Conservation (phyloP, 2,329 filamentous ascomycete species). For the Fusarium anguioides region DNA sequence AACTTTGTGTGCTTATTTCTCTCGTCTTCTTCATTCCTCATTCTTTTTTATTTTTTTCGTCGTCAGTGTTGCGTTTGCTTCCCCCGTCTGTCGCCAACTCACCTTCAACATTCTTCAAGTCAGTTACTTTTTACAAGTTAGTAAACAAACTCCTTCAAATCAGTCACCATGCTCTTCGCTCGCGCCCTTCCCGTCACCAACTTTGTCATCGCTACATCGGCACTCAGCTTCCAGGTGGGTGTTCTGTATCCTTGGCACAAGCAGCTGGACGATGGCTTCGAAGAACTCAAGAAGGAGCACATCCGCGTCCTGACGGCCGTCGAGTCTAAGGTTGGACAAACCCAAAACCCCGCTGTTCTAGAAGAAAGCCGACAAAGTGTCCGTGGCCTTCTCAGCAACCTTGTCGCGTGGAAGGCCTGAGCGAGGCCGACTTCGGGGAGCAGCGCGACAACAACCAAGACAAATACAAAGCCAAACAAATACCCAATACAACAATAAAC, state of each 20-base stretch:
- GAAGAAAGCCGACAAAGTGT: slow-evolving; percentile 33
- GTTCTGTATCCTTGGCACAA: slow-evolving; percentile 79
- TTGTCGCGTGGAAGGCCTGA: slow-evolving; percentile 37
- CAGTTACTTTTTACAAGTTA: neutral
- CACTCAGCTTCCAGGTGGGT: slow-evolving; percentile 74
- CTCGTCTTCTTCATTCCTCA: neutral
- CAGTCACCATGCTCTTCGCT: slow-evolving; percentile 41
- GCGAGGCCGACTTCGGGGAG: slow-evolving; percentile 35
- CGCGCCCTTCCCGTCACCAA: slow-evolving; percentile 52
- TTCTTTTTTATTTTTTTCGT: slow-evolving; percentile 5
- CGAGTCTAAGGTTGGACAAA: slow-evolving; percentile 20
- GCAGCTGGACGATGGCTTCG: slow-evolving; percentile 70
- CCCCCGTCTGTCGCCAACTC: neutral
- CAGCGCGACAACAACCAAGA: slow-evolving; percentile 4
- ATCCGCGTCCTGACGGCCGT: slow-evolving; percentile 34
- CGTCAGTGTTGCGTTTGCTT: slow-evolving; percentile 20
- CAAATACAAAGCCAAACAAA: too few species aligned
- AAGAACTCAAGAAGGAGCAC: slow-evolving; percentile 44
- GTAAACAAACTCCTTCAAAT: neutral
- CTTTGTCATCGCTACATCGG: slow-evolving; percentile 73
- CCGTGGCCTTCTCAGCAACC: slow-evolving; percentile 24
- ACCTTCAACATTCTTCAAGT: neutral
- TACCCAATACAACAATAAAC: neutral
- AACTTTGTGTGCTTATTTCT: slow-evolving; percentile 2
- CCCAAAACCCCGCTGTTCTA: slow-evolving; percentile 18